These are phyloP conservation scores for Penicillium nordicum DNA, from an alignment of 2,329 filamentous ascomycete genomes.

Conservation along the genomic window DNA sequence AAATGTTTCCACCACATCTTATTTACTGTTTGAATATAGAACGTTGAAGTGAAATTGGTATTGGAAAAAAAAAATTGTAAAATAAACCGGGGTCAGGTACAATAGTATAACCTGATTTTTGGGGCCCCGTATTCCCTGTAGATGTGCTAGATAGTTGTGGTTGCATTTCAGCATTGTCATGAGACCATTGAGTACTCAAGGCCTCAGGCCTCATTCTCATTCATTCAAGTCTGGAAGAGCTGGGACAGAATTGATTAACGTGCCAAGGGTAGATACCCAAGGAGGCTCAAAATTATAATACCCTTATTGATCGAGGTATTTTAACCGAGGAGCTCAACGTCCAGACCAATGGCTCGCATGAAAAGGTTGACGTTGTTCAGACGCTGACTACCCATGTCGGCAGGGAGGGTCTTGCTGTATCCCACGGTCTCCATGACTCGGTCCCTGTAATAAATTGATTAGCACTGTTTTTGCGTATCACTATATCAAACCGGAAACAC, in stretches of 20 bases:
- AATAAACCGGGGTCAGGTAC: background rate
- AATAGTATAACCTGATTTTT: background rate
- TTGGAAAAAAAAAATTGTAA: slow-evolving; percentile 4
- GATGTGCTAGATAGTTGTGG: background rate
- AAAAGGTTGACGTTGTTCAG: slow-evolving; percentile 94
- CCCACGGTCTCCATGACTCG: slow-evolving; percentile 93
- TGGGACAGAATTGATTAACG: background rate
- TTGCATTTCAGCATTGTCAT: background rate
- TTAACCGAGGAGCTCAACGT: slow-evolving; percentile 74
- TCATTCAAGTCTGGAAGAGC: background rate
- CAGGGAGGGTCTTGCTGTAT: slow-evolving; percentile 82
- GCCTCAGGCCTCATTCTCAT: background rate
- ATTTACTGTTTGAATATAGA: background rate
- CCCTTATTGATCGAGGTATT: slow-evolving; percentile 13
- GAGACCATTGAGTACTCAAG: background rate
- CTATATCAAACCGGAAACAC: slow-evolving; percentile 21
- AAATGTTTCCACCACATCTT: background rate
- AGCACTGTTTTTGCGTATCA: slow-evolving; percentile 5
- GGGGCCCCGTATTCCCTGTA: slow-evolving; percentile 1
- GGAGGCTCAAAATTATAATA: background rate
- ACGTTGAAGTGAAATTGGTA: slow-evolving; percentile 9
- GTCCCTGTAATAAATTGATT: slow-evolving; percentile 51
- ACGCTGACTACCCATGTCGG: slow-evolving; percentile 77
- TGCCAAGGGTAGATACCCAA: background rate
- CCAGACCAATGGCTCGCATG: slow-evolving; percentile 97